Conservation (phyloP, 192 early-diverging fungal species). For the Coemansia sp. region DNA sequence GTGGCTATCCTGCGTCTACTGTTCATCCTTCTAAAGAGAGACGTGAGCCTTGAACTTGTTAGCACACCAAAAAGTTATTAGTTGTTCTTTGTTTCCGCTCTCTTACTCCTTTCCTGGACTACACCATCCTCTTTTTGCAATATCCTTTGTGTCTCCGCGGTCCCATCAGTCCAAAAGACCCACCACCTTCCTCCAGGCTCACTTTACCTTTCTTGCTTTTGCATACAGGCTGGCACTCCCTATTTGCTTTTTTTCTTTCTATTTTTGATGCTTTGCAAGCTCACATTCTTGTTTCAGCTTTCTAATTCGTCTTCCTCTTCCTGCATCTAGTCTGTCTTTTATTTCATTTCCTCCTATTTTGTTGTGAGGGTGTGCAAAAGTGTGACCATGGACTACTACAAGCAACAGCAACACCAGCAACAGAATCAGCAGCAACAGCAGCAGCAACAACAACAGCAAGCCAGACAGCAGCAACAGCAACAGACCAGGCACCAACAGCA, state of each 20-base stretch:
- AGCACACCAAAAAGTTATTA: not conserved
- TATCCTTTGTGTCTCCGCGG: not conserved
- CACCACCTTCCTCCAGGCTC: not conserved
- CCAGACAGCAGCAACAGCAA: constrained; percentile 31
- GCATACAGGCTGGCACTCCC: not conserved
- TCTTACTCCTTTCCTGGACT: not conserved
- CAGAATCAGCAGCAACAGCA: constrained; percentile 30
- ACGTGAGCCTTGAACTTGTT: not conserved
- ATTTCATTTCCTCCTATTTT: not conserved
- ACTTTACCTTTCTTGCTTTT: not conserved
- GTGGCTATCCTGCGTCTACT: not conserved
- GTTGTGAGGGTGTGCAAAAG: not conserved
- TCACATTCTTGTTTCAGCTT: constrained; percentile 11
- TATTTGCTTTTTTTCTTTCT: not conserved
- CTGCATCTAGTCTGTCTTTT: constrained; percentile 7
- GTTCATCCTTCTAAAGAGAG: not conserved
- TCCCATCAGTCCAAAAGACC: not conserved
- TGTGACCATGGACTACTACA: constrained; percentile 30
- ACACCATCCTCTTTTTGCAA: not conserved
- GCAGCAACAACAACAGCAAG: constrained; percentile 22
- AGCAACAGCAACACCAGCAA: constrained; percentile 28
- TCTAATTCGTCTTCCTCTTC: constrained; percentile 8
- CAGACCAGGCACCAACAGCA: constrained; percentile 50
- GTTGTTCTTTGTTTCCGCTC: not conserved
- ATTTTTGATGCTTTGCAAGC: not conserved